A percentile compares a stretch with the other conserved stretches of the same genome.
Evolutionary conservation across 768 basidiomycete genomes (phyloP).

Genomic region (Macrolepiota albuminosa): DNA sequence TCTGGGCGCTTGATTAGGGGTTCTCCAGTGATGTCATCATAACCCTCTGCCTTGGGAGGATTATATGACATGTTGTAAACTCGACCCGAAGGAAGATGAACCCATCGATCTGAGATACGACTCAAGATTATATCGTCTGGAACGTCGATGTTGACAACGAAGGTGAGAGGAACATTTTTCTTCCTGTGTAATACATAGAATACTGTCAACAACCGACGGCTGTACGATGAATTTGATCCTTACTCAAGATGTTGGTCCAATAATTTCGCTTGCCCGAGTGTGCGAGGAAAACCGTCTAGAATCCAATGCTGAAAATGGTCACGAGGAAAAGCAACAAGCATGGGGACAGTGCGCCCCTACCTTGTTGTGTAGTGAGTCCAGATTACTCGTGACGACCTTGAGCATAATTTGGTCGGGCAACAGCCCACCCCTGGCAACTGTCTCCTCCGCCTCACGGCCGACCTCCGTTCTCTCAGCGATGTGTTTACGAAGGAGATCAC

Average conservation of each 20-base stretch:
- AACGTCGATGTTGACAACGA: slow-evolving; percentile 87
- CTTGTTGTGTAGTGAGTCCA: slow-evolving; percentile 62
- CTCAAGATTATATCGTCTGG: slow-evolving; percentile 79
- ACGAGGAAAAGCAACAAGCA: background rate
- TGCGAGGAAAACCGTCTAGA: slow-evolving; percentile 89
- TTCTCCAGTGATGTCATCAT: slow-evolving; percentile 86
- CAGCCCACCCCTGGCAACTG: slow-evolving; percentile 75
- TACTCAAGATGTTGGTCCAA: slow-evolving; percentile 74
- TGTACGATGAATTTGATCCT: slow-evolving; percentile 16
- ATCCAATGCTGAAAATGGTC: slow-evolving; percentile 72
- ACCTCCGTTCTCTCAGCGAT: slow-evolving; percentile 72
- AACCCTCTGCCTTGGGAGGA: slow-evolving; percentile 70
- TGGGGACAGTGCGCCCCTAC: slow-evolving; percentile 30
- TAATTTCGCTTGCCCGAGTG: slow-evolving; percentile 75
- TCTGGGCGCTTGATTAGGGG: slow-evolving; percentile 84
- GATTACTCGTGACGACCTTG: slow-evolving; percentile 66
- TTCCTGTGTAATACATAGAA: slow-evolving; percentile 35
- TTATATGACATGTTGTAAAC: slow-evolving; percentile 91
- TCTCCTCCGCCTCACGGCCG: slow-evolving; percentile 68
- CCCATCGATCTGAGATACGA: slow-evolving; percentile 88
- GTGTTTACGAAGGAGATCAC: slow-evolving; percentile 82
- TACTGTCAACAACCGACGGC: slow-evolving; percentile 2
- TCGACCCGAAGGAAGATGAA: slow-evolving; percentile 83
- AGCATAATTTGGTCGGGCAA: slow-evolving; percentile 80
- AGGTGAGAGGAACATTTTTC: slow-evolving; percentile 61